These are phyloP conservation scores for Cucurbitaria berberidis DNA, from an alignment of 2,329 filamentous ascomycete genomes.

Conservation along the genomic window DNA sequence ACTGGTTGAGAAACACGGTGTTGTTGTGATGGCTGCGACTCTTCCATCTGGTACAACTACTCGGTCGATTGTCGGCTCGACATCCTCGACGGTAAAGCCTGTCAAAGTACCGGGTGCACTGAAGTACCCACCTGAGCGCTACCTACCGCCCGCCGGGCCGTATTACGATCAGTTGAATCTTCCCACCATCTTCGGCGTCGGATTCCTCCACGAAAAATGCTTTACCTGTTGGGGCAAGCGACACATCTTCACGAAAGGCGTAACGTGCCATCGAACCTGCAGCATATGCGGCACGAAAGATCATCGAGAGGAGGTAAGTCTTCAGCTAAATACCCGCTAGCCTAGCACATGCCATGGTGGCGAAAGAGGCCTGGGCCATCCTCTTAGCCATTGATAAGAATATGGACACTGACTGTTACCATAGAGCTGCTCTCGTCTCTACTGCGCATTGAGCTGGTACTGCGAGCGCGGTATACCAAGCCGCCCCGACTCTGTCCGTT, in stretches of 20 bases:
- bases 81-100: not conserved
- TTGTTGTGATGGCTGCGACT: not conserved
- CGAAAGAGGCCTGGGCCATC: not conserved
- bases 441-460: not conserved
- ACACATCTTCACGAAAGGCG: not conserved
- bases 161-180: constrained; percentile 1
- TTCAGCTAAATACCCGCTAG: not conserved
- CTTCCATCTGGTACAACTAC: not conserved
- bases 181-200: not conserved
- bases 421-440: not conserved
- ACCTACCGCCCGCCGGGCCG: not conserved
- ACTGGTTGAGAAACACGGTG: not conserved
- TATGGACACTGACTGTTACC: not conserved
- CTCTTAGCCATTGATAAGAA: not conserved
- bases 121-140: not conserved
- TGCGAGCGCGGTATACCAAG: not conserved
- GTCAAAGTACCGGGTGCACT: not conserved
- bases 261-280: not conserved
- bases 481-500: not conserved
- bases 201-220: not conserved
- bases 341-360: not conserved
- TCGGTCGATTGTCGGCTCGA: not conserved
- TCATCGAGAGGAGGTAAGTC: not conserved
- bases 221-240: not conserved
- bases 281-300: not conserved